phyloP scores from a whole-genome alignment of 768 basidiomycete genomes.

The Paxillus ammoniavirescens region DNA sequence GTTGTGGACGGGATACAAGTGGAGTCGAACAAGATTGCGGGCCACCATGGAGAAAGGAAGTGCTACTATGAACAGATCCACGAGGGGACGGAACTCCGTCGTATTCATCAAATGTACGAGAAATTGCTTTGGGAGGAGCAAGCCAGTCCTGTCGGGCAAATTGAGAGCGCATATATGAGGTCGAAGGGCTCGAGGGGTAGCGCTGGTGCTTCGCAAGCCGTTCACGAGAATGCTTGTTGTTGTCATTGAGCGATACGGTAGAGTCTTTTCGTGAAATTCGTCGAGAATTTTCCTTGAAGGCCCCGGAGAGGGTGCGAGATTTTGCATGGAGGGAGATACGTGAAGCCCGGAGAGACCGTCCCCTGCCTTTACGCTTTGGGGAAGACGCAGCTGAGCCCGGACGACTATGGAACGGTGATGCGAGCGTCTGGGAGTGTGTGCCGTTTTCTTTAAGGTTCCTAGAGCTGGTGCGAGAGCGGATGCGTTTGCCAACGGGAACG shows the following conservation, averaged over 20 bases:
- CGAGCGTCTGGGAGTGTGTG: slow-evolving; percentile 27
- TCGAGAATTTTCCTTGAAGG: slow-evolving; percentile 16
- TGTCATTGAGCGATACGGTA: slow-evolving; percentile 15
- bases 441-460: slow-evolving; percentile 41
- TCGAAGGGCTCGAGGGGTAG: slow-evolving; percentile 19
- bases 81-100: neutral
- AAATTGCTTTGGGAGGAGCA: slow-evolving; percentile 9
- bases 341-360: slow-evolving; percentile 11
- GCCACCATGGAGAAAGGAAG: slow-evolving; percentile 17
- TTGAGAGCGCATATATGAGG: slow-evolving; percentile 28
- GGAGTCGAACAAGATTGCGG: slow-evolving; percentile 31
- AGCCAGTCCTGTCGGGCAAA: slow-evolving; percentile 12
- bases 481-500: slow-evolving; percentile 35
- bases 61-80: slow-evolving; percentile 2
- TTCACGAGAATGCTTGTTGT: slow-evolving; percentile 4
- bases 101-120: neutral
- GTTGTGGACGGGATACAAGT: slow-evolving; percentile 2
- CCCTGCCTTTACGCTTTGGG: slow-evolving; percentile 25
- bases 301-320: slow-evolving; percentile 39
- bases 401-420: slow-evolving; percentile 47
- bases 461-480: slow-evolving; percentile 39
- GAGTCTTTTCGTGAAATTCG: slow-evolving; percentile 17
- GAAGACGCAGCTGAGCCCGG: slow-evolving; percentile 41
- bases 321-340: slow-evolving; percentile 30
- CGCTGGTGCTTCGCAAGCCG: slow-evolving; percentile 18